Evolutionary conservation across 2,329 filamentous ascomycete species (phyloP), one percentile per base, ranked within the genome.

Genomic region (Fusarium sp.): DNA sequence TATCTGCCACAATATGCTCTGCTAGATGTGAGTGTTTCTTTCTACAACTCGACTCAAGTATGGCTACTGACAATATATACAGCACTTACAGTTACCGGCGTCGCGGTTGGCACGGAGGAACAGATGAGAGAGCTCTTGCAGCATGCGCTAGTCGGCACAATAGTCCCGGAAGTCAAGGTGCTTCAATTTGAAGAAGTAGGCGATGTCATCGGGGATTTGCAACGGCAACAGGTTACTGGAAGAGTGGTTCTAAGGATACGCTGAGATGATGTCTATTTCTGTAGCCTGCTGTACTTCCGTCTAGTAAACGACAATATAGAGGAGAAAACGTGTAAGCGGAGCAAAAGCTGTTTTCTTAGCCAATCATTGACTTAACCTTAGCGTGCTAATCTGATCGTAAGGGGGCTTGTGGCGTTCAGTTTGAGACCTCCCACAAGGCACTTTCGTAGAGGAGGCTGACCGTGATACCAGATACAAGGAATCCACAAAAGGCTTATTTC

Each of bases 1-100:
- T 80, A 1, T 61, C 76, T 1, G 75, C 69, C 10, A 67, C 76
- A 0, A 18, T 75, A 5, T 77, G 70, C 3, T 76, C 77, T 0
- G 75, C 76, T 3, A 53, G 75, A 32, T 63, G 74, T 76, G 44
- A 33, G 55, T 26, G 1, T 0, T 5, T 8, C 5, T 6, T 2
- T 5, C 4, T 17, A 1, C 3, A 2, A 10, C 5, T 0, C 3
- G 3, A 3, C 0, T 8, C 30, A 30, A 30, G 30, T 30, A 30
- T 41, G 3, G 15, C 7, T 18, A 2, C 42, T 72, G 6, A 73
- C 20, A 3, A 6, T 1, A 4, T 12, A 2, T 0, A 6, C 1
- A 76, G 74, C 61, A 2, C 62, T 76, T 0, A 76, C 74, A 3
- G 45, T 76, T 0, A 57, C 58, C 0, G 74, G 74, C 1, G 72